A percentile compares a stretch with the other conserved stretches of the same genome.
Evolutionary conservation across 2,329 filamentous ascomycete genomes (phyloP).

Genomic region (Elsinoe necatrix): DNA sequence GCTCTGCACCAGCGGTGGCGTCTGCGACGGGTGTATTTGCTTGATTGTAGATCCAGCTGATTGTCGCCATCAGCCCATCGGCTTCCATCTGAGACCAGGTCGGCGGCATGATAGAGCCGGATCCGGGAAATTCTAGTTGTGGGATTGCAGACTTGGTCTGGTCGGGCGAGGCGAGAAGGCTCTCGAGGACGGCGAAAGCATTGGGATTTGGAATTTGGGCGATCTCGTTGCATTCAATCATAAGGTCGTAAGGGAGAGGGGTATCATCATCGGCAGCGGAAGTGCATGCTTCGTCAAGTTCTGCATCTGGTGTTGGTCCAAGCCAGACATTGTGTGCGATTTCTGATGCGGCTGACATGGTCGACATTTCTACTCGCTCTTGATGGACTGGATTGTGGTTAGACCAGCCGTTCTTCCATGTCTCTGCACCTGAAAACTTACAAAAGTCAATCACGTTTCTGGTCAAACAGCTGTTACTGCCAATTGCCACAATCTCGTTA

Average conservation of each 20-base stretch:
- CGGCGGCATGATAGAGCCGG: conserved; percentile 81
- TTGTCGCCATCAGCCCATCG: conserved; percentile 75
- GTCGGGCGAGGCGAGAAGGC: conserved; percentile 35
- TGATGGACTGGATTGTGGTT: conserved; percentile 26
- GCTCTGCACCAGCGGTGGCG: conserved; percentile 29
- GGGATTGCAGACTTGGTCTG: conserved; percentile 42
- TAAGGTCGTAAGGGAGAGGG: conserved; percentile 48
- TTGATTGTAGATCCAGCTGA: conserved; percentile 81
- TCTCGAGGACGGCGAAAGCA: conserved; percentile 55
- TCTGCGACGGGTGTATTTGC: conserved; percentile 45
- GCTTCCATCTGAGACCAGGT: conserved; percentile 76
- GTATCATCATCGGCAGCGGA: conserved; percentile 37
- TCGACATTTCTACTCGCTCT: conserved; percentile 70
- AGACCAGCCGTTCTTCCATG: not conserved
- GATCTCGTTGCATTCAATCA: conserved; percentile 82
- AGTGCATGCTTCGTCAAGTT: conserved; percentile 46
- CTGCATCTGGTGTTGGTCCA: conserved; percentile 71
- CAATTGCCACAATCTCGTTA: conserved; percentile 63
- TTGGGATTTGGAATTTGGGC: conserved; percentile 64
- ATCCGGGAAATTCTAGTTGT: conserved; percentile 78
- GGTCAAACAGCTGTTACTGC: conserved; percentile 62
- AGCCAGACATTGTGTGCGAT: conserved; percentile 86
- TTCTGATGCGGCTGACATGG: conserved; percentile 82
- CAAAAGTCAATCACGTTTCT: conserved; percentile 78
- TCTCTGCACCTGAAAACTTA: conserved; percentile 29